Evolutionary conservation across 805 yeast genomes (phyloP).

Genomic region (Metschnikowia bowlesiae): DNA sequence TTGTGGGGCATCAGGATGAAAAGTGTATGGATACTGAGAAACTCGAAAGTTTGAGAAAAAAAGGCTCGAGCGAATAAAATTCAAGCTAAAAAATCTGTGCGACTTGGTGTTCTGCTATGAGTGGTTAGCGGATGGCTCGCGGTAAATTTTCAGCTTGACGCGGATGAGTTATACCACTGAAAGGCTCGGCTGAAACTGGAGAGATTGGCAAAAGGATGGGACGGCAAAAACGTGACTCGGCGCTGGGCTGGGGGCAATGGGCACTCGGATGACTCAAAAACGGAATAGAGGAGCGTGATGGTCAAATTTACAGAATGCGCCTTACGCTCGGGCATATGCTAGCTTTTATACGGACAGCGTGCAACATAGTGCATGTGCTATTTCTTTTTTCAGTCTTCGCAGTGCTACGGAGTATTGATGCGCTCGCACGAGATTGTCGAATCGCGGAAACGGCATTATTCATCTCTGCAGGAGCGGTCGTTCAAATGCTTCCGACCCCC

Average conservation of each 20-base stretch:
- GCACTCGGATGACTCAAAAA: neutral
- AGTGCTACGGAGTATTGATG: neutral
- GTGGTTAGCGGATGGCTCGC: neutral
- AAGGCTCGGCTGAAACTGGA: neutral
- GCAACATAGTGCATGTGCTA: neutral
- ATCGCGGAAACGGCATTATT: conserved; percentile 12
- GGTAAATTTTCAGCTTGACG: conserved; percentile 1
- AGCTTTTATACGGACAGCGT: conserved; percentile 1
- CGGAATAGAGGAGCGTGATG: no score
- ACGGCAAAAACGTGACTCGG: neutral
- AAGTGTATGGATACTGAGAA: neutral
- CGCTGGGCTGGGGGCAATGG: neutral
- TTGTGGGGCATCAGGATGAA: conserved; percentile 17
- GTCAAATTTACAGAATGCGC: neutral
- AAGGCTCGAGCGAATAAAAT: conserved; percentile 3
- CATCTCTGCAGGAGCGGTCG: conserved; percentile 12
- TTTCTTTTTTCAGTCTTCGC: conserved; percentile 1
- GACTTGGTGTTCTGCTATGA: neutral
- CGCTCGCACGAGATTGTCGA: conserved; percentile 6
- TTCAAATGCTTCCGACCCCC: conserved; percentile 5
- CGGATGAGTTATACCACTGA: neutral
- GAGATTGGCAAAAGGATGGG: neutral
- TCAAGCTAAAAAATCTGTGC: conserved; percentile 1
- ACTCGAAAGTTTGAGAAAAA: conserved; percentile 5
- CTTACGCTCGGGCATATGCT: neutral